Evolutionary conservation across 2,329 filamentous ascomycete genomes (phyloP), one percentile per base, ranked within the genome.

Genomic region (Botryotinia globosa): DNA sequence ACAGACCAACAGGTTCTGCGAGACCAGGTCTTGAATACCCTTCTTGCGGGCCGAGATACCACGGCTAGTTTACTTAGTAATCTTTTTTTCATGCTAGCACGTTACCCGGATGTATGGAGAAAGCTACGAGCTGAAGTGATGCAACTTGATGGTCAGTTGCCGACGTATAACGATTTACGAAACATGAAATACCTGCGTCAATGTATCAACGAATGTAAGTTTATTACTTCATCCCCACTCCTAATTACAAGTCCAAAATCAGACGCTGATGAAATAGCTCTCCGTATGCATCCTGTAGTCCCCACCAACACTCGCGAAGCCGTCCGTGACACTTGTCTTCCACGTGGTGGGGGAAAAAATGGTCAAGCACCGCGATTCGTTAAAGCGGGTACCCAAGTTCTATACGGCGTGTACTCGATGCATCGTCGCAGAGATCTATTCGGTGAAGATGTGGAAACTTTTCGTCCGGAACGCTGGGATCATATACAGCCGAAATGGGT

Each of bases 161-260:
- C 86, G 1, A 85, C 82, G 0, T 85, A 85, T 69, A 82, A 83
- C 51, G 82, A 87, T 75, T 74, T 89, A 71, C 85, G 83, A 76
- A 82, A 84, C 44, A 82, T 88, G 77, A 84, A 83, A 72, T 89
- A 88, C 73, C 79, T 90, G 62, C 85, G 84, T 75, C 87, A 83
- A 81, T 87, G 86, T 44, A 76, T 89, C 66, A 87, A 88, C 73
- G 87, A 89, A 79, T 85, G 87, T 88, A 81, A 80, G 82, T 78
- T 8, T 65, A 37, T 7, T 22, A 18, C 10, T 25, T 25, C 12
- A 45, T 10, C 0, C 18, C 10, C 2, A 20, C 7, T 8, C n/a
- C 51, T 5, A 48, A 48, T n/a, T 16, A 25, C 25, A 12, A n/a
- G 2, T 16, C 8, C 25, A n/a, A 6, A 54, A 14, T 16, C 25